Evolutionary conservation across 352 stramenopile genomes (phyloP).

Genomic region (Pythium monospermum): DNA sequence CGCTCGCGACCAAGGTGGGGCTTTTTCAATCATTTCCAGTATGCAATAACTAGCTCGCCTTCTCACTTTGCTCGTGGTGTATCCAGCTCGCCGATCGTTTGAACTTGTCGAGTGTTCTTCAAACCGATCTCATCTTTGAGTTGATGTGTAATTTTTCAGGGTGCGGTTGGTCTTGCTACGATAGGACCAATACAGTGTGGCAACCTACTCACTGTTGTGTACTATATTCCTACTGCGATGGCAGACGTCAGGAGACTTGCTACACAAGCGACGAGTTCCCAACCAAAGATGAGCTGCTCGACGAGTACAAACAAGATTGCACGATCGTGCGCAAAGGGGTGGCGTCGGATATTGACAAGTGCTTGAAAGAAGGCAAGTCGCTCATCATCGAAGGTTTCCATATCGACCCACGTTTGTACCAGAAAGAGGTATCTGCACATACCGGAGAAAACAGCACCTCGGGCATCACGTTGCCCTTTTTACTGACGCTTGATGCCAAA

Average conservation of each 20-base stretch:
- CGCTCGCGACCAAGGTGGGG: conserved; percentile 77
- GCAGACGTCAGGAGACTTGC: conserved; percentile 47
- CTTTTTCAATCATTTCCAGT: neutral
- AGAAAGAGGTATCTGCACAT: conserved; percentile 51
- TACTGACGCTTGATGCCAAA: conserved; percentile 33
- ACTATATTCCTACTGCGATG: neutral
- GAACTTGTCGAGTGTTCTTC: conserved; percentile 83
- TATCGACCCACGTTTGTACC: conserved; percentile 82
- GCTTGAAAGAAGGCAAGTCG: conserved; percentile 86
- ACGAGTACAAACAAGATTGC: conserved; percentile 75
- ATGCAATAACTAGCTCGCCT: neutral
- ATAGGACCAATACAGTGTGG: neutral
- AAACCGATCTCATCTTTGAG: conserved; percentile 86
- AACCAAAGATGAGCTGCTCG: conserved; percentile 55
- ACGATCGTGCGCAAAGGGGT: conserved; percentile 76
- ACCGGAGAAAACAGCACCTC: conserved; percentile 31
- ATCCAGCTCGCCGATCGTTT: conserved; percentile 78
- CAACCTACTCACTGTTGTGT: neutral
- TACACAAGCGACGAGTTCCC: conserved; percentile 60
- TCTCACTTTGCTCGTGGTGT: too few relatives aligned
- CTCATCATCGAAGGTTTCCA: conserved; percentile 86
- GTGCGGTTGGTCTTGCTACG: conserved; percentile 26
- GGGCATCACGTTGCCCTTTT: conserved; percentile 79
- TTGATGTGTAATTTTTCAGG: conserved; percentile 90
- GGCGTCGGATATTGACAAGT: conserved; percentile 86